Conservation (phyloP, 805 yeast genomes). For the Candida ulmi region DNA sequence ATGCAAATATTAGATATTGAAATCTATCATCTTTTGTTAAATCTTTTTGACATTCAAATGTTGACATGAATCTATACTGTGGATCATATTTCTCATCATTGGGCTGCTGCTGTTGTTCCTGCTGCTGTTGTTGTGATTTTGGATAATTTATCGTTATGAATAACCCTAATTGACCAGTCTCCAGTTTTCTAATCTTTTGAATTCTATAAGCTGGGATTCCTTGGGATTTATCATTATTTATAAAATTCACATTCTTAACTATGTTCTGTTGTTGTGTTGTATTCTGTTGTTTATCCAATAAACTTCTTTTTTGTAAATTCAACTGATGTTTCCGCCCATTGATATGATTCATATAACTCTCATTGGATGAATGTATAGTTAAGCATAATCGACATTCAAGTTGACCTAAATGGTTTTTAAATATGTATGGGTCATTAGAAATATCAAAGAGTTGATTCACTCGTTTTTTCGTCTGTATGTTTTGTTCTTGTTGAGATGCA, state of each 20-base stretch:
- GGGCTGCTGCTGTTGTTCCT: conserved; percentile 10
- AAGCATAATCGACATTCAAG: conserved; percentile 81
- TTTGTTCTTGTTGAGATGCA: conserved; percentile 67
- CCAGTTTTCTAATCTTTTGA: conserved; percentile 61
- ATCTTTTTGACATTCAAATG: conserved; percentile 58
- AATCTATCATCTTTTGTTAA: conserved; percentile 40
- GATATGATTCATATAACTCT: conserved; percentile 78
- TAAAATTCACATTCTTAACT: too few relatives aligned
- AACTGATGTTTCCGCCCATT: conserved; percentile 80
- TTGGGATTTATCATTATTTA: conserved; percentile 11
- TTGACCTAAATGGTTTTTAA: conserved; percentile 76
- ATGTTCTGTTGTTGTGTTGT: conserved; percentile 22
- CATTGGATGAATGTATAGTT: conserved; percentile 75
- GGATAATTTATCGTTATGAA: conserved; percentile 56
- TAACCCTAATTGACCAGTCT: conserved; percentile 56
- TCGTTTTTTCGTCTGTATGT: conserved; percentile 62
- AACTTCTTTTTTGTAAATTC: conserved; percentile 61
- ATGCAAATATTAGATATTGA: conserved; percentile 77
- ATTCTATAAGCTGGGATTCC: conserved; percentile 73
- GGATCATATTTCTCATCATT: conserved; percentile 34
- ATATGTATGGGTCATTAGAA: conserved; percentile 76
- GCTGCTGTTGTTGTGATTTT: conserved; percentile 33
- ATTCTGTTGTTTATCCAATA: conserved; percentile 19
- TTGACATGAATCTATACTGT: conserved; percentile 68
- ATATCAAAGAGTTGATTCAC: conserved; percentile 54